Evolutionary conservation across 208 protist species (phyloP).

Genomic region (Acanthamoeba healyi): DNA sequence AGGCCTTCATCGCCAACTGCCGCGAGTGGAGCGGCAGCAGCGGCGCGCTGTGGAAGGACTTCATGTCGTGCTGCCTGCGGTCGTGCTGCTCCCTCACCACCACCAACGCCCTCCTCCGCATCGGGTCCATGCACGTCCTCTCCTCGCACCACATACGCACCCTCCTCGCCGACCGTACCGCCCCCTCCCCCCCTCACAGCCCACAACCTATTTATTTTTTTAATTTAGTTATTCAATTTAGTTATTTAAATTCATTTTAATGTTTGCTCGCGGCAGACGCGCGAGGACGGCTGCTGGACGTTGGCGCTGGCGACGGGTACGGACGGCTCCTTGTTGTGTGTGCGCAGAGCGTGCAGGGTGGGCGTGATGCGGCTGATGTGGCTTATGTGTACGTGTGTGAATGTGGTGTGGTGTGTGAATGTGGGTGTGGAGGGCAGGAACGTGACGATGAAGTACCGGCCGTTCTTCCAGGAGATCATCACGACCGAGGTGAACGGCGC

Average conservation of each 20-base stretch:
- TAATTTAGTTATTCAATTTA: too few species aligned
- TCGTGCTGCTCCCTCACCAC: background rate
- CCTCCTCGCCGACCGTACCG: background rate
- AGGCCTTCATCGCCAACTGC: background rate
- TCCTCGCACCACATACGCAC: background rate
- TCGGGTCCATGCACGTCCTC: constrained; percentile 9
- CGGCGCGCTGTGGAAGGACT: background rate
- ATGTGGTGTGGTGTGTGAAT: too few species aligned
- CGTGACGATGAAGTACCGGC: constrained; percentile 17
- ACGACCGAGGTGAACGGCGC: background rate
- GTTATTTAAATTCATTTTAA: too few species aligned
- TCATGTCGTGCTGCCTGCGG: background rate
- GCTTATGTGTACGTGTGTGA: background rate
- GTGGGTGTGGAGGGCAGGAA: background rate
- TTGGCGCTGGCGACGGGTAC: constrained; percentile 16
- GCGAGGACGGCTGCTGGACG: background rate
- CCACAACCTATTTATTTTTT: background rate
- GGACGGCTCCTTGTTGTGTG: too few species aligned
- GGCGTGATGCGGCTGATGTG: background rate
- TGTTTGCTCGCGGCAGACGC: background rate
- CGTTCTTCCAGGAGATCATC: background rate
- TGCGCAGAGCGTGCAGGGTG: too few species aligned
- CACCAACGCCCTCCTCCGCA: constrained; percentile 8
- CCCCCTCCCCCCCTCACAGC: too few species aligned
- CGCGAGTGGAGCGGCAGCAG: background rate